These are phyloP conservation scores for Triangularia verruculosa DNA, from an alignment of 2,329 filamentous ascomycete species.

Conservation along the genomic window DNA sequence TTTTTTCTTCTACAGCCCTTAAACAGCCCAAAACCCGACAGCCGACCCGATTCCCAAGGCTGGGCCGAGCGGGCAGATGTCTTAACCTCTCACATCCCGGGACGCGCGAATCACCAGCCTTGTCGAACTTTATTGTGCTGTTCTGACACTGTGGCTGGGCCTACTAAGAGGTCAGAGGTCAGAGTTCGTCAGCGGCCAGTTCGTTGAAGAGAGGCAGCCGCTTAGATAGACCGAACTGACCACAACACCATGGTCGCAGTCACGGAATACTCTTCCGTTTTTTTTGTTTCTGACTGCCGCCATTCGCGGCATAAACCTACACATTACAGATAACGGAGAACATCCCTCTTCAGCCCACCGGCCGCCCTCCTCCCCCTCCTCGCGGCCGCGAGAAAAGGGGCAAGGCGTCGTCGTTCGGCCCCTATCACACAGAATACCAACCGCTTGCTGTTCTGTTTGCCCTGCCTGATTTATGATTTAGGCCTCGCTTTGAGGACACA, in stretches of 20 bases:
- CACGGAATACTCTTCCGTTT: neutral
- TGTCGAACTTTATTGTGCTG: neutral
- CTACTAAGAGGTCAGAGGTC: neutral
- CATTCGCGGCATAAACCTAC: constrained; percentile 17
- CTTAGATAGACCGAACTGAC: neutral
- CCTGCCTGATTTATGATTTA: no score
- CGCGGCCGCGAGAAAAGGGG: constrained; percentile 11
- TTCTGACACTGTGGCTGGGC: neutral
- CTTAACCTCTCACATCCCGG: neutral
- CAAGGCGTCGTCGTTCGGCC: neutral
- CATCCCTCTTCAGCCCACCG: constrained; percentile 10
- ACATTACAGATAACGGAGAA: constrained; percentile 16
- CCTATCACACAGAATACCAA: no score
- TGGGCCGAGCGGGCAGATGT: neutral
- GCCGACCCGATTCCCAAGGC: constrained; percentile 9
- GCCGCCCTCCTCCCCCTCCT: constrained; percentile 1
- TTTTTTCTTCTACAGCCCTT: neutral
- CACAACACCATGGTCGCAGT: neutral
- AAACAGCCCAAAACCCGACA: constrained; percentile 3
- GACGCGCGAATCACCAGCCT: neutral
- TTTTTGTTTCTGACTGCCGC: neutral
- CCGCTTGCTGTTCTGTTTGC: no score
- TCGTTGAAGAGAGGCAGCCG: neutral
- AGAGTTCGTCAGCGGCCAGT: neutral
- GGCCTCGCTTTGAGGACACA: neutral